A percentile compares a stretch with the other conserved stretches of the same genome.
Evolutionary conservation across 495 filamentous ascomycete species (phyloP).

Genomic region (Jackrogersella multiformis): DNA sequence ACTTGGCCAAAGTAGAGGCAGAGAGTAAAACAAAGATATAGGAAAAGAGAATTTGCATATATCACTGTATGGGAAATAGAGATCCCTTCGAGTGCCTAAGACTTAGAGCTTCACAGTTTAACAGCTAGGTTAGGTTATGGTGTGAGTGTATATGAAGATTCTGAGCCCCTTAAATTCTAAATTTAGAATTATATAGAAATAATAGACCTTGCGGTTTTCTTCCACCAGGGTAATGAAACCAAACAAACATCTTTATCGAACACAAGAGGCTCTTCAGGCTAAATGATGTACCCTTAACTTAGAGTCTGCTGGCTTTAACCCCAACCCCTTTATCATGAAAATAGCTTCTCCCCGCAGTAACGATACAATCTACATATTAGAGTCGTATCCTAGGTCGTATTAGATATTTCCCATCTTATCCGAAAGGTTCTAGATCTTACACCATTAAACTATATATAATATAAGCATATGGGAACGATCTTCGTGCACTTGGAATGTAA

Average conservation of each 20-base stretch:
- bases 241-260: neutral
- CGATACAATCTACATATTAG: conserved; percentile 24
- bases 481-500: neutral
- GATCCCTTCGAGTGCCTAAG: too few relatives aligned
- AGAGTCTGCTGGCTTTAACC: neutral
- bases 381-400: conserved; percentile 23
- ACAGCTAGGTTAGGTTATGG: too few relatives aligned
- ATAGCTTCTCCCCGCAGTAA: conserved; percentile 31
- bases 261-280: conserved; percentile 25
- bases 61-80: too few relatives aligned
- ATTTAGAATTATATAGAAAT: neutral
- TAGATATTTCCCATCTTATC: conserved; percentile 34
- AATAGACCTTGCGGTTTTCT: neutral
- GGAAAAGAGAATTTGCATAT: too few relatives aligned
- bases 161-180: neutral
- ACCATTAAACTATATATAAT: conserved; percentile 16
- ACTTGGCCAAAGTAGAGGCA: too few relatives aligned
- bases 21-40: too few relatives aligned
- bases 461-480: neutral
- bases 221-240: neutral
- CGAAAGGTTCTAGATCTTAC: conserved; percentile 23
- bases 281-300: neutral
- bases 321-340: neutral
- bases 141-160: too few relatives aligned
- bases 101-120: too few relatives aligned